Conservation (phyloP, 1,284 basidiomycete species). For the Ceratobasidium theobromae region DNA sequence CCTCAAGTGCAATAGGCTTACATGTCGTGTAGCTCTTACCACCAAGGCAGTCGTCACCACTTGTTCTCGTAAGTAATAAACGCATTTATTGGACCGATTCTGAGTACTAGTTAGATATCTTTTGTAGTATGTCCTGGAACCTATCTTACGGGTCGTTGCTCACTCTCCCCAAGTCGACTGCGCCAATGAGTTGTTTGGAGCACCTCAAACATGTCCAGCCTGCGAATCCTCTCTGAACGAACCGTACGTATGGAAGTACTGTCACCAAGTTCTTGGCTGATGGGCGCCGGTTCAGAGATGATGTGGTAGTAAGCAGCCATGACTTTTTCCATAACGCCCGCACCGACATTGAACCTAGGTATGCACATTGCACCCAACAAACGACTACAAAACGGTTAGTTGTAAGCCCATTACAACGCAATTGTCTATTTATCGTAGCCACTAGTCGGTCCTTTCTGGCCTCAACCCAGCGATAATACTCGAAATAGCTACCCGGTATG, state of each 20-base stretch:
- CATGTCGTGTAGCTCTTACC: constrained; percentile 61
- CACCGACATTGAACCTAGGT: constrained; percentile 52
- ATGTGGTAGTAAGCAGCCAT: constrained; percentile 63
- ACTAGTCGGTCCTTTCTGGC: constrained; percentile 79
- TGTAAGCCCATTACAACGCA: constrained; percentile 45
- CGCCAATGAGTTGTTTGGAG: constrained; percentile 77
- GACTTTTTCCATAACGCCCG: constrained; percentile 12
- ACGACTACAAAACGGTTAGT: constrained; percentile 78
- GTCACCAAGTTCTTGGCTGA: neutral
- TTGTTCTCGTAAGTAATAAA: constrained; percentile 17
- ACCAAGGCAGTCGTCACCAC: constrained; percentile 72
- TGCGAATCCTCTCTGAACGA: constrained; percentile 78
- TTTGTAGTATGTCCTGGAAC: constrained; percentile 58
- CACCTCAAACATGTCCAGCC: constrained; percentile 74
- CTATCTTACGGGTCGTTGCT: constrained; percentile 3
- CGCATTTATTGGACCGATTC: neutral
- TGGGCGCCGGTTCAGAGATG: constrained; percentile 58
- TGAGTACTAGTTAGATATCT: constrained; percentile 70
- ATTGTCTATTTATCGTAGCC: constrained; percentile 12
- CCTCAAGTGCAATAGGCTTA: constrained; percentile 63
- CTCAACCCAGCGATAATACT: constrained; percentile 68
- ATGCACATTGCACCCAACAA: constrained; percentile 74
- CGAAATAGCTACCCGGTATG: constrained; percentile 75
- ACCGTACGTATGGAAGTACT: constrained; percentile 54
- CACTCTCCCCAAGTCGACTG: constrained; percentile 62